Evolutionary conservation across 805 yeast species (phyloP), one percentile per base, ranked within the genome.

Genomic region (Vanderwaltozyma polyspora): DNA sequence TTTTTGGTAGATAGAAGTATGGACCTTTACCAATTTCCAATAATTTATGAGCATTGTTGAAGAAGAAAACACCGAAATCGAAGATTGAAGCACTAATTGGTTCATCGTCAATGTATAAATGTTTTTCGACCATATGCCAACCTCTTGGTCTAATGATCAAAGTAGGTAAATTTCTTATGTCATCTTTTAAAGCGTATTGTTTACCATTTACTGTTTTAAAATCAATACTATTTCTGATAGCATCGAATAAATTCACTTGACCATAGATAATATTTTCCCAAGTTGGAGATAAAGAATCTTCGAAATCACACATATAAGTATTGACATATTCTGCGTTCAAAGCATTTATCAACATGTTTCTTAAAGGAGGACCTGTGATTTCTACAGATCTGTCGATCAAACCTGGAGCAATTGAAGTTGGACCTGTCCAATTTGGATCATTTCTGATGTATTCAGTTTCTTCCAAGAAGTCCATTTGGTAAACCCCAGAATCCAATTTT

Each of bases 121-220:
- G 93, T 55, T 70, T 68, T 55, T 81, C 93, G 24, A 66, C 75
- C 72, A 81, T 68, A 57, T 81, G 93, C 87, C 89, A 80, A 33
- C 93, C 91, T 65, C 93, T 72, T 52, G 93, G 93, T 65, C 93
- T 73, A 37, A 80, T 86, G 55, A 81, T 78, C 55, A 81, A 62
- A 29, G 86, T 81, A 41, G 89, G 89, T 34, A 78, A 42, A 15
- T 52, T 34, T 4, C 42, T 35, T 28, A 55, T 43, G 3, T 42
- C 66, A 51, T 76, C 76, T 69, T 67, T 36, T 67, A 70, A 64
- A 49, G 60, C 49, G 49, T 64, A 75, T 58, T 42, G 66, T 66
- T 50, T 67, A 28, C 42, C 40, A 61, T 47, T 67, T 44, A 49
- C 48, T 19, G 60, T 55, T 28, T 49, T 64, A 47, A 69, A 71